A percentile compares a stretch with the other conserved stretches of the same genome.
These are phyloP conservation scores for Rhododendron mucronatum DNA, from an alignment of 148 eudicot genomes.

Conservation along the genomic window DNA sequence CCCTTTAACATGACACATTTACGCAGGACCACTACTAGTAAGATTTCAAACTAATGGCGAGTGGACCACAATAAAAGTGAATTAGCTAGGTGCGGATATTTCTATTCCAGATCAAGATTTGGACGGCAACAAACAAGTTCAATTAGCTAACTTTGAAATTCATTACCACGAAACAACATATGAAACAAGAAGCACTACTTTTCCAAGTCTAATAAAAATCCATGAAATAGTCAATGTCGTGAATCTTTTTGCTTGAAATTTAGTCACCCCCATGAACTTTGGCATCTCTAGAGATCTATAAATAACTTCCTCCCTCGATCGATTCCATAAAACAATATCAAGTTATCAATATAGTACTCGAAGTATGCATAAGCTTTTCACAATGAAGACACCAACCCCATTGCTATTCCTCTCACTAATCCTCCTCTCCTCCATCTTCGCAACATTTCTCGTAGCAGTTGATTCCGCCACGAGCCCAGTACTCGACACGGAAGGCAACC, in stretches of 20 bases:
- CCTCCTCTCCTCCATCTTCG: slow-evolving; percentile 7
- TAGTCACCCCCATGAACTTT: not conserved
- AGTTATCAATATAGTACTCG: not conserved
- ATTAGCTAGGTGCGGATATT: not conserved
- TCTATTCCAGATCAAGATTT: not conserved
- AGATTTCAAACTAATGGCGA: not conserved
- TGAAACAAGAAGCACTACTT: not conserved
- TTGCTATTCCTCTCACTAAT: slow-evolving; percentile 1
- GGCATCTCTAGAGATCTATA: not conserved
- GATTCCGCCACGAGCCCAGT: not conserved
- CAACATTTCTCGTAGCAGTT: not conserved
- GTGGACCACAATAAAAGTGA: too few relatives aligned
- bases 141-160: not conserved
- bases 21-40: too few relatives aligned
- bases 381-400: not conserved
- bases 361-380: not conserved
- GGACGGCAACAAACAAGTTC: not conserved
- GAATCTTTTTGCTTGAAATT: not conserved
- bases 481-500: slow-evolving; percentile 19
- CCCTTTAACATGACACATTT: too few relatives aligned
- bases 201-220: not conserved
- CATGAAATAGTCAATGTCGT: not conserved
- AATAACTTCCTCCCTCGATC: not conserved
- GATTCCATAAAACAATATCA: not conserved
- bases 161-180: not conserved